Evolutionary conservation across 2,329 filamentous ascomycete genomes (phyloP).

Genomic region (Calonectria pteridis): DNA sequence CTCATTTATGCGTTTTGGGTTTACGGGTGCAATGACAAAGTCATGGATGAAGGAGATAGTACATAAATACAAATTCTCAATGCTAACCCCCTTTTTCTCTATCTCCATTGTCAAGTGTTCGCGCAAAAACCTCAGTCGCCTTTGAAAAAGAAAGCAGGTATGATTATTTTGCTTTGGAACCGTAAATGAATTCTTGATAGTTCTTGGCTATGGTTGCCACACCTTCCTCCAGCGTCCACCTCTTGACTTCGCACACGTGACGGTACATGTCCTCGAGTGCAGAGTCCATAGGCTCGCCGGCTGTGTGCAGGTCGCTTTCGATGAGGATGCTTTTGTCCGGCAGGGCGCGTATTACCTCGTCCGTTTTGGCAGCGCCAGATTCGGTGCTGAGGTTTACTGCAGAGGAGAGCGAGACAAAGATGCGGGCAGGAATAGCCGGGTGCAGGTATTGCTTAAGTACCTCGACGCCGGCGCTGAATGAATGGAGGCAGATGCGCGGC

Average conservation of each 20-base stretch:
- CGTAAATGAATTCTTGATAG: constrained; percentile 83
- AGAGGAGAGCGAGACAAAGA: constrained; percentile 91
- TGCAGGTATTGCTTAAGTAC: constrained; percentile 83
- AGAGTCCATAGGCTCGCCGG: constrained; percentile 84
- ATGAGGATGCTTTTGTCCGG: constrained; percentile 85
- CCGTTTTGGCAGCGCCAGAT: constrained; percentile 62
- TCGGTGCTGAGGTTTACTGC: constrained; percentile 80
- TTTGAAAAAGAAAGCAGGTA: not conserved
- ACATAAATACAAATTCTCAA: constrained; percentile 36
- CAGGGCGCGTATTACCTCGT: constrained; percentile 76
- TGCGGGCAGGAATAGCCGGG: constrained; percentile 76
- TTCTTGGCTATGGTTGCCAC: constrained; percentile 77
- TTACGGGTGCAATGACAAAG: constrained; percentile 24
- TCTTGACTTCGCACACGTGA: constrained; percentile 82
- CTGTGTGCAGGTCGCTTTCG: constrained; percentile 90
- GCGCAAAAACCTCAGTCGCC: not conserved
- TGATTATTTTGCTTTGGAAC: constrained; percentile 48
- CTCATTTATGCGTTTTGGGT: constrained; percentile 24
- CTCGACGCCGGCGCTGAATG: constrained; percentile 84
- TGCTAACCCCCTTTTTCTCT: constrained; percentile 18
- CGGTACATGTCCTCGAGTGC: constrained; percentile 80
- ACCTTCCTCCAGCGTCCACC: constrained; percentile 81
- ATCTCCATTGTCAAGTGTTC: not conserved
- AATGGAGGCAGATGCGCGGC: constrained; percentile 92
- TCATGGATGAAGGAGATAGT: constrained; percentile 24